A percentile compares a stretch with the other conserved stretches of the same genome.
Evolutionary conservation across 352 stramenopile species (phyloP).

Genomic region (Globisporangium abappressorium): DNA sequence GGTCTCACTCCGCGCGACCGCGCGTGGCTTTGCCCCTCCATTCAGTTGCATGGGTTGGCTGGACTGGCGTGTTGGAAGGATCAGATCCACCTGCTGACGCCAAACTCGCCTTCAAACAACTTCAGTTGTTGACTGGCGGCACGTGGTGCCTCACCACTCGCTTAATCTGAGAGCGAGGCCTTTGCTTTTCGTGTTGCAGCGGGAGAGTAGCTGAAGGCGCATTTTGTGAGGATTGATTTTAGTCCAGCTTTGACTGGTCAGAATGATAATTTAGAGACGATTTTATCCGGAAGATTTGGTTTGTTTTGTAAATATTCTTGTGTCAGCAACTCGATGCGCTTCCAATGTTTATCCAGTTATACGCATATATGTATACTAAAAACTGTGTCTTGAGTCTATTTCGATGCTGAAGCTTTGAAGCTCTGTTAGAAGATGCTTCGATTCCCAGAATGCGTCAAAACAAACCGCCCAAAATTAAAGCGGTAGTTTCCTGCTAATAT

Average conservation of each 20-base stretch:
- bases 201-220: neutral
- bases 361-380: neutral
- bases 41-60: neutral
- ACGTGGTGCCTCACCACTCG: neutral
- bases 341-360: neutral
- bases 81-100: neutral
- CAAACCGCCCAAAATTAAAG: neutral
- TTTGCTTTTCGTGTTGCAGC: neutral
- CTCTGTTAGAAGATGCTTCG: slow-evolving; percentile 1
- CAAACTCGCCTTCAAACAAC: neutral
- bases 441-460: neutral
- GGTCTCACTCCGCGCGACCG: no score
- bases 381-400: neutral
- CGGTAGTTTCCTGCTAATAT: neutral
- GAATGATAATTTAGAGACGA: no score
- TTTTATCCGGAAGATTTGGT: neutral
- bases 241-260: no score
- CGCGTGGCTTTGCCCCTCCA: no score
- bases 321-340: neutral
- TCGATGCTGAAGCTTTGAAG: neutral
- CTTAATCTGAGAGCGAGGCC: neutral
- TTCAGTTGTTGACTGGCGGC: neutral
- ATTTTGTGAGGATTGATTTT: neutral
- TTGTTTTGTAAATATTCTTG: neutral
- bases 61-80: neutral